Evolutionary conservation across 306 rosid species (phyloP), one percentile per base, ranked within the genome.

Genomic region (Canavalia ensiformis): DNA sequence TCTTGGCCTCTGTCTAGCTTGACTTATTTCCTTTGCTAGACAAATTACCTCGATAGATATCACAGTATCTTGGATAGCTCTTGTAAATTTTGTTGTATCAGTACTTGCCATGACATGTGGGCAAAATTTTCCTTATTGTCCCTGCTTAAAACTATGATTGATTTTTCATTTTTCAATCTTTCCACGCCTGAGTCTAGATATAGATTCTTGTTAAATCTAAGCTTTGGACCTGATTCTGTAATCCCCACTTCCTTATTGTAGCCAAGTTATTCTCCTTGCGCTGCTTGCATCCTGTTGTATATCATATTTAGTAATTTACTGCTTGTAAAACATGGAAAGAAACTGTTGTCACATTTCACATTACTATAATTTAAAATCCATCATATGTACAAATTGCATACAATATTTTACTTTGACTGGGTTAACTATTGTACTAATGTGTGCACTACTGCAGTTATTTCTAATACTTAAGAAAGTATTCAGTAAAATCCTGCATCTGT

Each of bases 1-100:
- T 95, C 83, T 84, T 89, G 81, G 90, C 91, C 57, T 89, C 93
- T 1, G 90, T 84, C 80, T 95, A 93, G 91, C 84, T 71, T 29
- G 75, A 64, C 75, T 46, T 42, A 11, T 72, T 83, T 85, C 44
- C 52, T 67, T 25, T 54, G 77, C 83, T 75, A 45, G 74, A 75
- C 67, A 42, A 8, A 72, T 76, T 67, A 79, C 63, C 31, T 8
- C 51, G 63, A 65, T 59, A 67, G 72, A 44, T 66, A 63, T 52
- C 80, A 56, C 84, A 11, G 28, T 10, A 41, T 83, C 86, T 76
- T 85, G 67, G 52, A 52, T 66, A 76, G 57, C 68, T 58, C 51
- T 60, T 84, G 87, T 86, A 84, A 88, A 88, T 88, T 86, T 57
- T 34, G 70, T 45, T 57, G 71, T 56, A 70, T 76, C 62, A 58